Evolutionary conservation across 148 eudicot species (phyloP).

Genomic region (Tetragonia tetragonoides): DNA sequence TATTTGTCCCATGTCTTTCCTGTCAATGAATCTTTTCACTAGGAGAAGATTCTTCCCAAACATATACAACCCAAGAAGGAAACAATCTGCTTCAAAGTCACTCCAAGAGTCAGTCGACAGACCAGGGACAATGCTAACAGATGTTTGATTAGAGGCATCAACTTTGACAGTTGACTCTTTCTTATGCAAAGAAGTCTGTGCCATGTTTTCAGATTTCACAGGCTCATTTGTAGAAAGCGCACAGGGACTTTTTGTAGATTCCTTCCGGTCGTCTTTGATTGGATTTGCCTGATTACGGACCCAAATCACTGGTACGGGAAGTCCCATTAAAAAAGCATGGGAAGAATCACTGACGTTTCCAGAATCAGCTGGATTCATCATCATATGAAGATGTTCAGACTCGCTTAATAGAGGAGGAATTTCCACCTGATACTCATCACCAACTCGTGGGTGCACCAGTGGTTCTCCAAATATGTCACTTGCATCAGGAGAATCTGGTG

Average conservation of each 20-base stretch:
- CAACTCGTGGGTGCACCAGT: slow-evolving; percentile 52
- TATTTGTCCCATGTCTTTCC: slow-evolving; percentile 52
- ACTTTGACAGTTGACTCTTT: slow-evolving; percentile 20
- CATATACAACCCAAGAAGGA: slow-evolving; percentile 71
- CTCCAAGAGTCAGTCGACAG: slow-evolving; percentile 41
- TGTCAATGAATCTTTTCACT: slow-evolving; percentile 52
- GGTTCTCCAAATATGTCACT: slow-evolving; percentile 45
- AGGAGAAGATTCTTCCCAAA: slow-evolving; percentile 68
- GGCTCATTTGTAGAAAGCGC: slow-evolving; percentile 13
- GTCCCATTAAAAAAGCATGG: slow-evolving; percentile 41
- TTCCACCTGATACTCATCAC: slow-evolving; percentile 61
- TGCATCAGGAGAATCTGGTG: slow-evolving; percentile 28
- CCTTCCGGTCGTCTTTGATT: slow-evolving; percentile 21
- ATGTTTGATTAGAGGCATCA: slow-evolving; percentile 5
- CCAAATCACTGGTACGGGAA: slow-evolving; percentile 52
- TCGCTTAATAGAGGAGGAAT: slow-evolving; percentile 40
- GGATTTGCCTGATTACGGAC: slow-evolving; percentile 26
- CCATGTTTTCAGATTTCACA: slow-evolving; percentile 14
- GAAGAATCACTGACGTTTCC: slow-evolving; percentile 14
- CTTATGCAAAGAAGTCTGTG: background rate
- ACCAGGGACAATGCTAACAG: slow-evolving; percentile 49
- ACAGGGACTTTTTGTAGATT: slow-evolving; percentile 4
- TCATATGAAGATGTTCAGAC: slow-evolving; percentile 26
- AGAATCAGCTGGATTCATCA: slow-evolving; percentile 24
- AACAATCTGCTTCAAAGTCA: slow-evolving; percentile 55